These are phyloP conservation scores for Sphagnum contortum DNA, from an alignment of 225 moss, liverwort and hornwort genomes.

Conservation along the genomic window DNA sequence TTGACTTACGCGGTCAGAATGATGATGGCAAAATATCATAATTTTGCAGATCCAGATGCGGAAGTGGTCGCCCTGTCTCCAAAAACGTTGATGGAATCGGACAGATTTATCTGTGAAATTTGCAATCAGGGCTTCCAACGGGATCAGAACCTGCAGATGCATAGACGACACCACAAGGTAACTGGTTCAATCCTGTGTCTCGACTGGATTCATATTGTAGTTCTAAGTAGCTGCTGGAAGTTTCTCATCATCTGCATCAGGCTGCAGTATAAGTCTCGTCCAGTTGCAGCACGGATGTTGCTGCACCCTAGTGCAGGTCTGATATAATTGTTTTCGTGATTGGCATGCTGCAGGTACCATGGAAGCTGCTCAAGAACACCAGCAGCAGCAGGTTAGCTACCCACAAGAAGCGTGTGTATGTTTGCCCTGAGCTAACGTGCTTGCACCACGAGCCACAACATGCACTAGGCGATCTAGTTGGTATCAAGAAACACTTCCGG, in stretches of 20 bases:
- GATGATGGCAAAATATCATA: neutral
- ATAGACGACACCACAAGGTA: slow-evolving; percentile 76
- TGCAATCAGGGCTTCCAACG: slow-evolving; percentile 82
- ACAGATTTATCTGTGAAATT: slow-evolving; percentile 74
- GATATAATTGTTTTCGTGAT: neutral
- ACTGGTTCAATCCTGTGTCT: neutral
- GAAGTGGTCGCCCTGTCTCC: slow-evolving; percentile 78
- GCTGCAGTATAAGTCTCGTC: neutral
- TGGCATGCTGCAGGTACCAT: slow-evolving; percentile 44
- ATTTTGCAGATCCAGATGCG: slow-evolving; percentile 56
- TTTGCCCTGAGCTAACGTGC: slow-evolving; percentile 72
- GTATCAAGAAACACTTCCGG: slow-evolving; percentile 73
- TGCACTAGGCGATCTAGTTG: slow-evolving; percentile 69
- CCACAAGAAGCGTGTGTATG: slow-evolving; percentile 57
- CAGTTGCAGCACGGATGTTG: too few relatives aligned
- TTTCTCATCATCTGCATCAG: neutral
- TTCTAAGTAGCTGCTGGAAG: neutral
- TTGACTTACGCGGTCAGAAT: neutral
- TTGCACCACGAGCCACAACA: slow-evolving; percentile 71
- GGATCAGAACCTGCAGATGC: slow-evolving; percentile 82
- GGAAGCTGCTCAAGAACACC: slow-evolving; percentile 68
- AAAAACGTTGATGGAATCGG: slow-evolving; percentile 72
- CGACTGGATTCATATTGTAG: neutral
- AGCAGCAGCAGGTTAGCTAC: slow-evolving; percentile 21
- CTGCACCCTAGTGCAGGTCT: too few relatives aligned